These are phyloP conservation scores for Podaxis sp. DNA, from an alignment of 768 basidiomycete species.

Conservation along the genomic window DNA sequence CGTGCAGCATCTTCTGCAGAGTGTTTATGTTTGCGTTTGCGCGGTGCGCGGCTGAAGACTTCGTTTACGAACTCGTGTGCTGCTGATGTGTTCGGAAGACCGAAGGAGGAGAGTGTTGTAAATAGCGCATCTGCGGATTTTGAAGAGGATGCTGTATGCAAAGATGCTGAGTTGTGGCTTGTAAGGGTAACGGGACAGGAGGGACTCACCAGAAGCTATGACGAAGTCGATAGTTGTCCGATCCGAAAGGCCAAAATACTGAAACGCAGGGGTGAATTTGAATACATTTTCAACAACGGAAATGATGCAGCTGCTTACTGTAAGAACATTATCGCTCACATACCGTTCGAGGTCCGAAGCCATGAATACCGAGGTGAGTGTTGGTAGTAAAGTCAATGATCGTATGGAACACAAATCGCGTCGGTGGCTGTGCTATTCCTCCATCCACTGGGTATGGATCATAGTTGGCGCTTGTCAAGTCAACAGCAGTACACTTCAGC, in stretches of 20 bases:
- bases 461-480: neutral
- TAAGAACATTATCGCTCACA: conserved; percentile 76
- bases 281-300: neutral
- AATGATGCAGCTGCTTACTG: conserved; percentile 39
- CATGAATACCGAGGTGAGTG: conserved; percentile 1
- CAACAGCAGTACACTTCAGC: neutral
- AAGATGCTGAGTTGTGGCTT: neutral
- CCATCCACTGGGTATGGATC: neutral
- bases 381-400: conserved; percentile 4
- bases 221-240: conserved; percentile 85
- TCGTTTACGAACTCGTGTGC: conserved; percentile 79
- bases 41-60: conserved; percentile 75
- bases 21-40: conserved; percentile 72
- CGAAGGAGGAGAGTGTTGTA: conserved; percentile 67
- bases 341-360: conserved; percentile 54
- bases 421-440: conserved; percentile 8
- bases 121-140: conserved; percentile 83
- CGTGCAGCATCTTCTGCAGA: conserved; percentile 43
- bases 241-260: conserved; percentile 87
- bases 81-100: conserved; percentile 78
- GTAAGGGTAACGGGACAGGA: neutral
- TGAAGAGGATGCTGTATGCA: conserved; percentile 67
- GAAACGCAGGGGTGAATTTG: conserved; percentile 5
- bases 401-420: neutral
- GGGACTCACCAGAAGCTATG: conserved; percentile 72